Conservation (phyloP, 345 rosid species). For the Litchi chinensis region DNA sequence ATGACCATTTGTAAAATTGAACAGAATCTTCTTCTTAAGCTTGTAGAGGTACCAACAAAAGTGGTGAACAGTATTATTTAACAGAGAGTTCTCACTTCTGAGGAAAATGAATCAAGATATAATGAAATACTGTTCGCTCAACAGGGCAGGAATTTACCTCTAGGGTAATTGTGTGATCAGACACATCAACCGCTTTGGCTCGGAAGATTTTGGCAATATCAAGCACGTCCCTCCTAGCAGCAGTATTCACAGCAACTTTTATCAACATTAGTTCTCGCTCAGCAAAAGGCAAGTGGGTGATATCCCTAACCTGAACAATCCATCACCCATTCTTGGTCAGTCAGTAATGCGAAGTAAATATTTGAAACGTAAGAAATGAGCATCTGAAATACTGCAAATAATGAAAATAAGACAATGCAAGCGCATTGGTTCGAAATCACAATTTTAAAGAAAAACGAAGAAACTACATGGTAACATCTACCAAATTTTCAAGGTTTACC, state of each 20-base stretch:
- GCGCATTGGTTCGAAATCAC: background rate
- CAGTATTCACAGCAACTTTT: conserved; percentile 61
- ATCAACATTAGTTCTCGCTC: conserved; percentile 71
- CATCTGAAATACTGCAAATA: background rate
- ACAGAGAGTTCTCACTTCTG: background rate
- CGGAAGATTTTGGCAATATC: conserved; percentile 76
- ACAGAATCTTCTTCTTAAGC: background rate
- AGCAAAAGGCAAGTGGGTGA: conserved; percentile 71
- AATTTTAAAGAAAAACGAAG: too few species aligned
- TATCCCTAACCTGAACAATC: conserved; percentile 56
- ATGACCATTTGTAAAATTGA: background rate
- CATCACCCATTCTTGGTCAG: conserved; percentile 4
- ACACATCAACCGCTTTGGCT: conserved; percentile 71
- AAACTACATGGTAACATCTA: background rate
- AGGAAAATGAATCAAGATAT: background rate
- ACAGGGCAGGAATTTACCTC: conserved; percentile 40
- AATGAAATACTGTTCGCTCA: background rate
- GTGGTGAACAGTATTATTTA: background rate
- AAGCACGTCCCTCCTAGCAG: conserved; percentile 71
- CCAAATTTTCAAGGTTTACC: background rate
- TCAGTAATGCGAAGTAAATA: background rate
- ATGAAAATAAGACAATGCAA: background rate
- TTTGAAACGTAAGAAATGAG: background rate
- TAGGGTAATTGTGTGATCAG: conserved; percentile 76
- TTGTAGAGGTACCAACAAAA: background rate